phyloP scores from a whole-genome alignment of 768 basidiomycete genomes.

The Phlegmacium glaucopus region DNA sequence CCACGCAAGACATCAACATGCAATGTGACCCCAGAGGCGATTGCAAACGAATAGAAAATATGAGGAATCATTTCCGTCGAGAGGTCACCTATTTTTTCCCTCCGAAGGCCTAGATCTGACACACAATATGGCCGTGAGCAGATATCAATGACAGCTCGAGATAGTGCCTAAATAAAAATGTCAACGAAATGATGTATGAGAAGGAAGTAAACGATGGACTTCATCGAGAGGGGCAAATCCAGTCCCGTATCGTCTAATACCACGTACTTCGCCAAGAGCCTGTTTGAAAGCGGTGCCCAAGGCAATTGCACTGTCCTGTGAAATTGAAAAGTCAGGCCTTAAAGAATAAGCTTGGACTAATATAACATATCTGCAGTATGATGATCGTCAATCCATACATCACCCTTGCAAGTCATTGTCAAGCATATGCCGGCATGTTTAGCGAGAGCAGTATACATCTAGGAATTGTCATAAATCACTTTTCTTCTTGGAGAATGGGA shows the following conservation, averaged over 20 bases:
- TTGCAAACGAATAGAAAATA: constrained; percentile 97
- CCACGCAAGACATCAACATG: constrained; percentile 94
- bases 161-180: constrained; percentile 65
- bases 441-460: constrained; percentile 99
- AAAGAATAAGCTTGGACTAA: neutral
- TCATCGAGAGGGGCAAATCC: constrained; percentile 98
- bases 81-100: constrained; percentile 92
- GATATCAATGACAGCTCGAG: constrained; percentile 96
- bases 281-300: constrained; percentile 90
- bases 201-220: constrained; percentile 39
- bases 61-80: constrained; percentile 99
- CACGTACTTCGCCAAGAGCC: constrained; percentile 91
- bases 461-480: constrained; percentile 7
- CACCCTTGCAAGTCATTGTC: constrained; percentile 87
- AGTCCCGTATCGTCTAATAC: constrained; percentile 93
- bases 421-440: constrained; percentile 96
- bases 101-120: constrained; percentile 80
- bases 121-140: constrained; percentile 97
- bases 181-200: constrained; percentile 3
- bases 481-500: neutral
- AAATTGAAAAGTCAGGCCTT: constrained; percentile 18
- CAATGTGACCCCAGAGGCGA: constrained; percentile 89
- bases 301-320: constrained; percentile 88
- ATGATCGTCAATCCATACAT: constrained; percentile 97
- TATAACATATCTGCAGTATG: constrained; percentile 91